Base-by-base conservation (phyloP, 23 red algal species). In the Pyropia yezoensis region DNA sequence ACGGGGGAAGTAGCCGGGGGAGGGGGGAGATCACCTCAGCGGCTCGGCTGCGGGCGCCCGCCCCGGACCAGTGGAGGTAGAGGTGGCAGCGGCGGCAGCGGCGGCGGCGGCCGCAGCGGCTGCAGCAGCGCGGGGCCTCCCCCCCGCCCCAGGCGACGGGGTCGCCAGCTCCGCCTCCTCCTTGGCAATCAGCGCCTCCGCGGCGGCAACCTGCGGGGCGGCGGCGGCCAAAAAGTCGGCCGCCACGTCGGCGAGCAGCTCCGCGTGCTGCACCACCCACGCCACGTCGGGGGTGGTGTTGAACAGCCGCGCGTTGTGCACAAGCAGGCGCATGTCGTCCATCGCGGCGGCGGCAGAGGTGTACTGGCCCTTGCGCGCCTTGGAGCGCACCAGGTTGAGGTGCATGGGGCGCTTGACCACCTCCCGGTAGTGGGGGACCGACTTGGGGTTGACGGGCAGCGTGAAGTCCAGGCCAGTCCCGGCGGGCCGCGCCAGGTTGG, bases 221-320 rank as follows among this genome's bases (percentile, higher is more conserved):
- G 16, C 28, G 17, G 80, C 73, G 18, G 66, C 61, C 26, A 98
- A 21, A 25, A 80, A 53, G 51, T 98, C 87, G 32, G 50, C 32
- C 1, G 94, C 94, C 7, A 83, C 80, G 18, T 98, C 86, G 7
- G 67, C n/a, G 59, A 98, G 59, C 39, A 87, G 59, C 25, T 82
- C 54, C 9, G 94, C 85, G 49, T 98, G 94, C 70, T 98, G 94
- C 50, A 91, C 78, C 12, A 98, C 88, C 94, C 94, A 98, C 20
- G 88, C 53, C 27, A 70, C 85, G 49, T 98, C 94, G 0, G 85
- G 78, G 11, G 65, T 72, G 13, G 71, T 80, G 59, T 98, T 89
- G 54, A 90, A 98, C 14, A 56, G 24, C 7, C 65, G 66, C 7
- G 94, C 82, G 61, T 98, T 98, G 21, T 51, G 60, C 8, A 59